Percentiles rank a stretch among this genome's conserved stretches.
phyloP scores from a whole-genome alignment of 2,329 filamentous ascomycete genomes.

The Nemania sp. region DNA sequence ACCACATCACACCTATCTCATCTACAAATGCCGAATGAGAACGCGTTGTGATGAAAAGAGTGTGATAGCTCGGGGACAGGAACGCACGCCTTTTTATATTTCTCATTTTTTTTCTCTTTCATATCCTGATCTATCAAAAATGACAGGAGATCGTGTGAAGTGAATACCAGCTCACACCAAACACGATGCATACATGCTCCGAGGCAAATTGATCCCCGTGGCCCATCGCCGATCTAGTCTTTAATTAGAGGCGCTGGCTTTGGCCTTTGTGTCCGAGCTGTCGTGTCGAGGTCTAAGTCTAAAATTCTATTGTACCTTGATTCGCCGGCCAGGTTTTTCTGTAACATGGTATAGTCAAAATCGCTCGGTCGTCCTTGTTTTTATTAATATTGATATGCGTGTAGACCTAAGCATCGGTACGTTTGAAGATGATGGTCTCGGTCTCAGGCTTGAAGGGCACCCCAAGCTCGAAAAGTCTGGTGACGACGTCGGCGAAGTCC shows the following conservation, averaged over 20 bases:
- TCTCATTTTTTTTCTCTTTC: no score
- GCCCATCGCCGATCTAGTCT: background rate
- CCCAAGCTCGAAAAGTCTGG: slow-evolving; percentile 89
- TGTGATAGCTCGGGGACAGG: no score
- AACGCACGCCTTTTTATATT: no score
- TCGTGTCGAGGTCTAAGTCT: slow-evolving; percentile 27
- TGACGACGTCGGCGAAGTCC: slow-evolving; percentile 80
- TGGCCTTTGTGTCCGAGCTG: background rate
- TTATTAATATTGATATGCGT: slow-evolving; percentile 26
- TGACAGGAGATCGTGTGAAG: no score
- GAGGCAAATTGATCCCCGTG: background rate
- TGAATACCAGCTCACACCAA: no score
- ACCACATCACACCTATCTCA: no score
- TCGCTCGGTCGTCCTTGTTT: slow-evolving; percentile 14
- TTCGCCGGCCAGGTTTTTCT: slow-evolving; percentile 12
- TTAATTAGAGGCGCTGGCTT: background rate
- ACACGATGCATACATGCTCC: no score
- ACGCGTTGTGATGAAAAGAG: no score
- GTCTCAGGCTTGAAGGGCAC: slow-evolving; percentile 78
- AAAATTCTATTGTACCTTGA: slow-evolving; percentile 13
- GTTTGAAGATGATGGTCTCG: slow-evolving; percentile 70
- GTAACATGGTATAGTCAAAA: slow-evolving; percentile 24
- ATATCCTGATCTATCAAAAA: no score
- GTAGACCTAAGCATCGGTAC: slow-evolving; percentile 44
- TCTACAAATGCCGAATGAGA: no score